Percentiles rank a stretch among this genome's conserved stretches.
These are phyloP conservation scores for Camelina neglecta DNA, from an alignment of 345 rosid species.

Conservation along the genomic window DNA sequence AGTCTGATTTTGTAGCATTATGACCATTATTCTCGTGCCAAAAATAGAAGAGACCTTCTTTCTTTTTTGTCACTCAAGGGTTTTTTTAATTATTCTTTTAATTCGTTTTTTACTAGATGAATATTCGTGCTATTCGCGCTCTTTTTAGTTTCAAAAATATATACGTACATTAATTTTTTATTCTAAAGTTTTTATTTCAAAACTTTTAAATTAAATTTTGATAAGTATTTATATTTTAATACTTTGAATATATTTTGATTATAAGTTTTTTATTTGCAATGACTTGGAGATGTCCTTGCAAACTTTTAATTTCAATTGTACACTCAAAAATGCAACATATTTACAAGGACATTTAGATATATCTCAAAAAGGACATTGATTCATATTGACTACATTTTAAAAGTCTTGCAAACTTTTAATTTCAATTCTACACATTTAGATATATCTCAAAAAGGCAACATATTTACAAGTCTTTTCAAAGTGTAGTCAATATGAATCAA, in stretches of 20 bases:
- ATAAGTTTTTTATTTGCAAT: background rate
- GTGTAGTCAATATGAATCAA: background rate
- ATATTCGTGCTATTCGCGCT: background rate
- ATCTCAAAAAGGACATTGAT: background rate
- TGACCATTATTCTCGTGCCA: constrained; percentile 27
- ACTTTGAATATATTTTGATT: background rate
- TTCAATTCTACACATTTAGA: background rate
- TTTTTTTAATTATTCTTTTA: background rate
- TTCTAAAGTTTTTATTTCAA: background rate
- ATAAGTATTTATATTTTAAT: background rate
- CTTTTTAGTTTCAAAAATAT: background rate
- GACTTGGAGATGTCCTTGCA: background rate
- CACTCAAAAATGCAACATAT: background rate
- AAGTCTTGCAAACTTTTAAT: background rate
- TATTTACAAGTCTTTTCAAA: background rate
- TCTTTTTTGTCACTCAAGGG: constrained; percentile 13
- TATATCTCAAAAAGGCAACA: background rate
- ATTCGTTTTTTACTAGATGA: background rate
- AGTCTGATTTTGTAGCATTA: constrained; percentile 21
- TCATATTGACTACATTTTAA: background rate
- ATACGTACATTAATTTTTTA: background rate
- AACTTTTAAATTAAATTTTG: background rate
- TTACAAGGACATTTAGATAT: background rate
- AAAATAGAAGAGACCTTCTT: constrained; percentile 3
- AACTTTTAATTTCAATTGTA: background rate